Base-by-base conservation (phyloP, 495 filamentous ascomycete genomes). In the Lasiosphaeria ovina region DNA sequence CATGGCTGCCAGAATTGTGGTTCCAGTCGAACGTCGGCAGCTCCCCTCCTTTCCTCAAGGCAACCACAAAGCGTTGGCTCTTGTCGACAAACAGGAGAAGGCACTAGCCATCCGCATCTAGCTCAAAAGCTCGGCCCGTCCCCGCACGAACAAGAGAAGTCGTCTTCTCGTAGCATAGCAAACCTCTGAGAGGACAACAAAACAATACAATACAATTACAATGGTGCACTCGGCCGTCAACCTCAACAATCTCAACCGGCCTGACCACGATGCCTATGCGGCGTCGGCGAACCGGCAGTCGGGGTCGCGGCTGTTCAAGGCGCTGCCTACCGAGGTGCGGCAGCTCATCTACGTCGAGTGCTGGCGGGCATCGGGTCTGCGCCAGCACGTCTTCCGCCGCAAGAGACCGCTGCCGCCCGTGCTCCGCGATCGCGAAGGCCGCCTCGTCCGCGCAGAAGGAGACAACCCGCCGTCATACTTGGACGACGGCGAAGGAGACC, bases 271-370 rank as follows among this genome's bases (percentile, higher is more conserved):
- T 8, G 14, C 51, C 34, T 11, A 64, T 32, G 49, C 33, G 12
- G 6, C 35, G 4, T 57, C 63, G 5, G 58, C 59, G 6, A 35
- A 62, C 31, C 17, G 51, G 33, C 70, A 72, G 47, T 32, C 31
- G 35, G 32, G 42, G 2, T 67, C 70, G 14, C 62, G 40, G 54
- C 68, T 72, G 56, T 70, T 72, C 55, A 32, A 58, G 7, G 44
- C 54, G 6, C 67, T 72, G 9, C 70, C 70, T 4, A 49, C 58
- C 31, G 70, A 72, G 58, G 58, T 72, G 35, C 70, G 70, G 34
- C 58, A 63, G 48, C 57, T 66, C 35, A 67, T 72, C 49, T 72
- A 70, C 58, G 6, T 33, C 57, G 64, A 70, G 32, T 55, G 64
- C 55, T 69, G 61, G 57, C 44, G 44, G 44, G 36, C 34, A 9